Evolutionary conservation across 441 rosid species (phyloP).

Genomic region (Iberis amara): DNA sequence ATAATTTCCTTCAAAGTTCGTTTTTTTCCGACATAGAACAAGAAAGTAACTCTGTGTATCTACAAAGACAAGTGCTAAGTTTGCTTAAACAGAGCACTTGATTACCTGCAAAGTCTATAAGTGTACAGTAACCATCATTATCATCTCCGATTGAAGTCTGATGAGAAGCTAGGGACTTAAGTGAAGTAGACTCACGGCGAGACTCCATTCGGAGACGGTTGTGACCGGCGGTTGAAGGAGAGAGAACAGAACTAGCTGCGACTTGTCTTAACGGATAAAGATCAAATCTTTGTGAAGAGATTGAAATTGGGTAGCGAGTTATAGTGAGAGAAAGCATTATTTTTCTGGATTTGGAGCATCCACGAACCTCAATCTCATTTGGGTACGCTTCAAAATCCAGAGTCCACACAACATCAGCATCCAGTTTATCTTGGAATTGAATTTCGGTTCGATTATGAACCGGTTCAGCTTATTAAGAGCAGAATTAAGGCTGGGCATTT

Average conservation of each 20-base stretch:
- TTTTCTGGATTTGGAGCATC: constrained; percentile 9
- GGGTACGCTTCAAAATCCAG: constrained; percentile 2
- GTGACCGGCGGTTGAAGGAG: constrained; percentile 10
- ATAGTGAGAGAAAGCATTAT: constrained; percentile 28
- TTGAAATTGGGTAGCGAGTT: constrained; percentile 26
- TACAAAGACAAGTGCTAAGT: background rate
- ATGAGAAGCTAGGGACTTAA: constrained; percentile 35
- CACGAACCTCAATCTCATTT: constrained; percentile 19
- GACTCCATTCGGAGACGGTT: constrained; percentile 46
- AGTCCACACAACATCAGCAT: background rate
- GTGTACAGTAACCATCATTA: constrained; percentile 33
- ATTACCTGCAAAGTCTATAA: constrained; percentile 32
- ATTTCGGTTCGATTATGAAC: constrained; percentile 14
- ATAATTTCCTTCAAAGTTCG: background rate
- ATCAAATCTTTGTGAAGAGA: constrained; percentile 33
- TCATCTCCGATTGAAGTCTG: constrained; percentile 10
- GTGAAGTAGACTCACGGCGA: constrained; percentile 35
- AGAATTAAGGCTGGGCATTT: too few species aligned
- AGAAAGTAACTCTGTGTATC: background rate
- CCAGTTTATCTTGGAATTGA: constrained; percentile 10
- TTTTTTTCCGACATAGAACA: constrained; percentile 7
- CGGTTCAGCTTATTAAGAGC: constrained; percentile 12
- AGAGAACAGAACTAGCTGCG: constrained; percentile 13
- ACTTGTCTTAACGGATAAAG: constrained; percentile 15
- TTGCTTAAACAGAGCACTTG: constrained; percentile 5